Conservation (phyloP, 1,284 basidiomycete genomes). For the Cerrena zonata region DNA sequence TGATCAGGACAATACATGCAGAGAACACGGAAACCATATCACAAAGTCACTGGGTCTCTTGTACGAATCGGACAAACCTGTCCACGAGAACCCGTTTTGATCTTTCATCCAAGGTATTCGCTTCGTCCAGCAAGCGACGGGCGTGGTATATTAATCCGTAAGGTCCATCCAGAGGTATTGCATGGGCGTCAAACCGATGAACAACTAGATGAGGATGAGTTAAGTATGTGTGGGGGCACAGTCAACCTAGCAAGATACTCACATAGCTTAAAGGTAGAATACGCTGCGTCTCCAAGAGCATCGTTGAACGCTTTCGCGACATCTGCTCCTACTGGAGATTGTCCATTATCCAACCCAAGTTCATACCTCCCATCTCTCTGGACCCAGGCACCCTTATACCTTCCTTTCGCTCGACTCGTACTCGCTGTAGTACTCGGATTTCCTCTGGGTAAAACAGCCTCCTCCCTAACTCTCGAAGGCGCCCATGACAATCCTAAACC, state of each 20-base stretch:
- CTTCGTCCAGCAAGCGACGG: slow-evolving; percentile 49
- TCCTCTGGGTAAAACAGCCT: slow-evolving; percentile 43
- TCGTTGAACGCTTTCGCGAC: slow-evolving; percentile 59
- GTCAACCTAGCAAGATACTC: too few species aligned
- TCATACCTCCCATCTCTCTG: slow-evolving; percentile 31
- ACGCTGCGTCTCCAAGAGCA: slow-evolving; percentile 56
- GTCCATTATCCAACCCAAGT: slow-evolving; percentile 25
- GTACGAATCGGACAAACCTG: slow-evolving; percentile 57
- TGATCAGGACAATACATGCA: background rate
- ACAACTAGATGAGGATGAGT: slow-evolving; percentile 24
- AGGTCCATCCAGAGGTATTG: slow-evolving; percentile 68
- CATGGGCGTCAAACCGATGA: slow-evolving; percentile 62
- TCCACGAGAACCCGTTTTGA: slow-evolving; percentile 50
- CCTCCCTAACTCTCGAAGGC: slow-evolving; percentile 56
- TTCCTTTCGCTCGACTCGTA: slow-evolving; percentile 24
- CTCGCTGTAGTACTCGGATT: slow-evolving; percentile 10
- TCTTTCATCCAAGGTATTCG: slow-evolving; percentile 39
- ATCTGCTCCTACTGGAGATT: slow-evolving; percentile 52
- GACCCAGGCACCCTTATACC: slow-evolving; percentile 25
- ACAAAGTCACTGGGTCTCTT: slow-evolving; percentile 43
- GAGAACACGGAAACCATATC: background rate
- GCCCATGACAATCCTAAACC: slow-evolving; percentile 62
- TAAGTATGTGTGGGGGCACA: too few species aligned
- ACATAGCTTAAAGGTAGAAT: slow-evolving; percentile 67
- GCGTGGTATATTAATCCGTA: slow-evolving; percentile 59